phyloP scores from a whole-genome alignment of 2,329 filamentous ascomycete genomes.

The Microsporum audouinii region DNA sequence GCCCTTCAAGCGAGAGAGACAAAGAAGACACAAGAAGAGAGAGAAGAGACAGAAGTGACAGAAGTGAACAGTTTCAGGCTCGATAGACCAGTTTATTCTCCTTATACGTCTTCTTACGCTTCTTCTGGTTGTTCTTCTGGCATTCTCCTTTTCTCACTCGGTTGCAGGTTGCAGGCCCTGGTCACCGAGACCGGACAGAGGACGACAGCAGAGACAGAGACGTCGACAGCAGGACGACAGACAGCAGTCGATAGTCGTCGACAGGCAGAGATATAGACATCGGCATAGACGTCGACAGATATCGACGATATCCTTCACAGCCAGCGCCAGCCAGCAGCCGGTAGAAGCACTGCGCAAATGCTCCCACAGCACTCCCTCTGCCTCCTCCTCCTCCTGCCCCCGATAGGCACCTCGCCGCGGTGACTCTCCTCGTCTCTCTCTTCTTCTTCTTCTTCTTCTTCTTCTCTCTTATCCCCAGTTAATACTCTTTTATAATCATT shows the following conservation, averaged over 20 bases:
- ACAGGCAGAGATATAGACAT: not conserved
- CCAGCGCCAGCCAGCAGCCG: not conserved
- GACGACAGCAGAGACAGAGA: not conserved
- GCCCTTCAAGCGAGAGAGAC: not conserved
- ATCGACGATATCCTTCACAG: not conserved
- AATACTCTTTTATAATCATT: slow-evolving; percentile 36
- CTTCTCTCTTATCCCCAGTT: slow-evolving; percentile 12
- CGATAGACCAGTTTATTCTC: not conserved
- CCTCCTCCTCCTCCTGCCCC: slow-evolving; percentile 31
- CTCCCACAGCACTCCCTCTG: slow-evolving; percentile 18
- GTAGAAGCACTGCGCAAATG: slow-evolving; percentile 33
- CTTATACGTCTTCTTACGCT: not conserved
- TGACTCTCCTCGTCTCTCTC: slow-evolving; percentile 21
- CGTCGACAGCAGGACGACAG: too few species aligned
- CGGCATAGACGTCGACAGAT: not conserved
- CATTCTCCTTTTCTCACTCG: not conserved
- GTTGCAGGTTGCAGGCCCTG: not conserved
- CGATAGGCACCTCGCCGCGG: slow-evolving; percentile 33
- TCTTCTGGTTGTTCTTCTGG: not conserved
- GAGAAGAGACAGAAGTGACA: not conserved
- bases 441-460: slow-evolving; percentile 3
- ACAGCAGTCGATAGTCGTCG: not conserved
- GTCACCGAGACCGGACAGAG: not conserved
- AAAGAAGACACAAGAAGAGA: not conserved
- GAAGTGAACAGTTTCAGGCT: not conserved